Evolutionary conservation across 2,329 filamentous ascomycete genomes (phyloP).

Genomic region (Neofusicoccum laricinum): DNA sequence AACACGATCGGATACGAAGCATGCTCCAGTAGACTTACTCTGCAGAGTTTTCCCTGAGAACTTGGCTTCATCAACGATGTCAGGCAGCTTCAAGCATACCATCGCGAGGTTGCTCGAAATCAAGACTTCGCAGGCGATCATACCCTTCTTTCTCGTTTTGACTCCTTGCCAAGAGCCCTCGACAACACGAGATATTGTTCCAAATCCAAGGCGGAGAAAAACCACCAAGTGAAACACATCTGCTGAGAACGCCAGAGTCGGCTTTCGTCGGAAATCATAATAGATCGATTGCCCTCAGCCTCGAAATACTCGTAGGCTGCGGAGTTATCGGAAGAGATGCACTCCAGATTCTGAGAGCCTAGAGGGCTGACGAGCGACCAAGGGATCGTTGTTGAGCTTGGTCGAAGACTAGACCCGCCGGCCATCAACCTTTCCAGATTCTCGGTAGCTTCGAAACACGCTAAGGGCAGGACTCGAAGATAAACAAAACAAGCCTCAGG

Average conservation of each 20-base stretch:
- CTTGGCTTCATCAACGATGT: neutral
- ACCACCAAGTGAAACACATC: neutral
- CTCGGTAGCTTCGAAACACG: neutral
- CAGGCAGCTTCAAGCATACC: neutral
- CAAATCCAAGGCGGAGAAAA: too few species aligned
- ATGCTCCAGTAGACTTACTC: neutral
- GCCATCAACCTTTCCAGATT: neutral
- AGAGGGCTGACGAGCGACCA: neutral
- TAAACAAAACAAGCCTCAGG: neutral
- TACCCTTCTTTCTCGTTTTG: neutral
- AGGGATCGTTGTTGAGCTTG: neutral
- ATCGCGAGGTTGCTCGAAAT: neutral
- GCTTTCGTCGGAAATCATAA: neutral
- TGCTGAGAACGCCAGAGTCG: neutral
- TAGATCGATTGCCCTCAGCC: neutral
- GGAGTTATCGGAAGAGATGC: neutral
- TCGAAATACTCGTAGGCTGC: neutral
- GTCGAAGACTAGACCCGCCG: neutral
- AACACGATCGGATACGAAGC: too few species aligned
- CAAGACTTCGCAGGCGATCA: neutral
- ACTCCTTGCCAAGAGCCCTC: neutral
- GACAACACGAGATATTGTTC: neutral
- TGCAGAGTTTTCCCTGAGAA: neutral
- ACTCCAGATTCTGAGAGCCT: neutral
- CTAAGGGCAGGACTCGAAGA: neutral